A percentile compares a stretch with the other conserved stretches of the same genome.
Evolutionary conservation across 352 stramenopile species (phyloP).

Genomic region (Phytopythium delawarense): DNA sequence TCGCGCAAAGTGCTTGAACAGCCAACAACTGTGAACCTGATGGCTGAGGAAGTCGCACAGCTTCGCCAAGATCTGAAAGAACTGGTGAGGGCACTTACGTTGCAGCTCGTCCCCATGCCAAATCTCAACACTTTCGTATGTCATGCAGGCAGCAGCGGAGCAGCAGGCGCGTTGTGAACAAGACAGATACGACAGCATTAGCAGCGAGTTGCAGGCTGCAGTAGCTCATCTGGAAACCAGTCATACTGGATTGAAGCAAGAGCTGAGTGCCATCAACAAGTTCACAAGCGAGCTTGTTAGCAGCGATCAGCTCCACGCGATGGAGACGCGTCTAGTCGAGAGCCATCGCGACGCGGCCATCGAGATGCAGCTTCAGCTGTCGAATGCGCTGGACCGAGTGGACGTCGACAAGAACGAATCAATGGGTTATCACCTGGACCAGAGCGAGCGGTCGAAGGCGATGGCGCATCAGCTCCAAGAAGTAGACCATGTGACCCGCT

Average conservation of each 20-base stretch:
- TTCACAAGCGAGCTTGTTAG: not conserved
- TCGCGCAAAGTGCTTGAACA: not conserved
- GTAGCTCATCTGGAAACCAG: not conserved
- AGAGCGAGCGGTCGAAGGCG: slow-evolving; percentile 17
- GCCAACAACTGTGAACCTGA: not conserved
- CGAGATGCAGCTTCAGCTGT: slow-evolving; percentile 1
- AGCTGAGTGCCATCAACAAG: not conserved
- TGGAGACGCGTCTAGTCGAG: not conserved
- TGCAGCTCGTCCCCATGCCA: not conserved
- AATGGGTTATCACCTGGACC: slow-evolving; percentile 10
- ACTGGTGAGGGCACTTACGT: not conserved
- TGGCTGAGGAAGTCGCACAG: not conserved
- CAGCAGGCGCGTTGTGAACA: not conserved
- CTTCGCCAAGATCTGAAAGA: not conserved
- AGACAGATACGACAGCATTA: not conserved
- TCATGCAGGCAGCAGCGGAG: not conserved
- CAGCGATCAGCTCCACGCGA: not conserved
- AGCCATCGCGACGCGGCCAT: not conserved
- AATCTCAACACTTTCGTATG: not conserved
- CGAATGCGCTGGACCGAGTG: not conserved
- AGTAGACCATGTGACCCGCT: slow-evolving; percentile 56
- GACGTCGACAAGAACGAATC: not conserved
- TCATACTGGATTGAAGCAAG: not conserved
- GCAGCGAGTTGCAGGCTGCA: not conserved
- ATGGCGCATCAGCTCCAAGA: slow-evolving; percentile 41